phyloP scores from a whole-genome alignment of 805 yeast species.

The Candida yuanshanica region DNA sequence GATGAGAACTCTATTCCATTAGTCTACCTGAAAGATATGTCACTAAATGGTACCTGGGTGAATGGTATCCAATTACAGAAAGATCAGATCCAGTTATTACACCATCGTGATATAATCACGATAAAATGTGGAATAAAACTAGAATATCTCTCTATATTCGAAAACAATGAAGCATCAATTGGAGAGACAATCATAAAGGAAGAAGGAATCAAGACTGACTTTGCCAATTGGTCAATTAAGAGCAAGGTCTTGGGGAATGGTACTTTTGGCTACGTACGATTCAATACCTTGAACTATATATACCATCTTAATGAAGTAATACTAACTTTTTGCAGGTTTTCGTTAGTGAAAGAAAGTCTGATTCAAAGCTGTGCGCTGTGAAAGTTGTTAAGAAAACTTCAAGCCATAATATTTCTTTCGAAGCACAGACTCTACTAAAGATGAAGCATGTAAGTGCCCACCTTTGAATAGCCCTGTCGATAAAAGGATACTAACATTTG shows the following conservation, averaged over 20 bases:
- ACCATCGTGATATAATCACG: conserved; percentile 34
- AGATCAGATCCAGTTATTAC: conserved; percentile 29
- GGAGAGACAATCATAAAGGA: conserved; percentile 15
- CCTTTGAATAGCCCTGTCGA: too few relatives aligned
- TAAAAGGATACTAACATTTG: conserved; percentile 4
- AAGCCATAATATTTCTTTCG: conserved; percentile 29
- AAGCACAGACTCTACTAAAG: conserved; percentile 35
- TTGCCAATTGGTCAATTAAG: conserved; percentile 37
- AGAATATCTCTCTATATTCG: conserved; percentile 17
- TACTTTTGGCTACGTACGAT: conserved; percentile 49
- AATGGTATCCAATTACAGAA: conserved; percentile 31
- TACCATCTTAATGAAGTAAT: neutral
- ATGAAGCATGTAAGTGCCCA: conserved; percentile 34
- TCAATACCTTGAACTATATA: neutral
- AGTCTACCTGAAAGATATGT: conserved; percentile 43
- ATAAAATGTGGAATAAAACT: conserved; percentile 28
- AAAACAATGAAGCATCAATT: conserved; percentile 10
- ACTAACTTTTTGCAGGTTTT: conserved; percentile 21
- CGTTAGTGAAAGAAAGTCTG: conserved; percentile 26
- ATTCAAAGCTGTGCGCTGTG: conserved; percentile 39
- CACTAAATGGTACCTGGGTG: conserved; percentile 46
- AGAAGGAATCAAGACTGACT: conserved; percentile 17
- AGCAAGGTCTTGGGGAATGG: conserved; percentile 45
- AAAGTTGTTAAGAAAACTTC: conserved; percentile 34
- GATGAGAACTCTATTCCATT: conserved; percentile 42